Evolutionary conservation across 2,329 filamentous ascomycete species (phyloP), one percentile per base, ranked within the genome.

Genomic region (Xylariaceae sp.): DNA sequence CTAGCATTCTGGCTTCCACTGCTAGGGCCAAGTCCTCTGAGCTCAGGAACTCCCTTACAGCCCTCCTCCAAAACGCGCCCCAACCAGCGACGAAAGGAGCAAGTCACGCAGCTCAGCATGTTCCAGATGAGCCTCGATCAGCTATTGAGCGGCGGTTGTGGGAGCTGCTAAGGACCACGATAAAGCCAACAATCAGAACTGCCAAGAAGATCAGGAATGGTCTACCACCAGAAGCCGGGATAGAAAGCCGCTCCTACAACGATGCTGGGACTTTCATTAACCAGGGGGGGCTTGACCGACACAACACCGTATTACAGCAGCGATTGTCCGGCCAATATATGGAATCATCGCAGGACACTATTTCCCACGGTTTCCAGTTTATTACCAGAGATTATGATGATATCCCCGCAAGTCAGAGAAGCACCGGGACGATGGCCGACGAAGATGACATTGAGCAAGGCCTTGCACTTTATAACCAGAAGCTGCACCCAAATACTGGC

Each of bases 141-240:
- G 43, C 41, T 13, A 38, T 52, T 9, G 40, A 52, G 11, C 21
- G 35, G 14, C 50, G 31, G 26, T 45, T 57, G 23, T 57, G 55
- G 55, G 40, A 42, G 30, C 33, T 56, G 13, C 28, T 55, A 33
- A 52, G 46, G 34, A 27, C 37, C 34, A 46, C 30, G 7, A 23
- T 57, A 13, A 40, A 50, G 15, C 50, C 52, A 14, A 51, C 39
- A 16, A 47, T 43, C 3, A 44, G 48, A 17, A 48, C 38, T n/a
- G 14, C 6, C 5, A 34, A 16, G 5, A 21, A 8, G 9, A 3
- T n/a, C 30, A 36, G 7, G 5, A 19, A 31, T 5, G 5, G 16
- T 15, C 14, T 28, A 19, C 30, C 21, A 5, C 24, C 11, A 14
- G 18, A 18, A 2, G 15, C 28, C 9, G 33, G 18, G 7, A 14